Conservation (phyloP, 768 basidiomycete genomes). For the Hygrophoropsis aurantiaca region DNA sequence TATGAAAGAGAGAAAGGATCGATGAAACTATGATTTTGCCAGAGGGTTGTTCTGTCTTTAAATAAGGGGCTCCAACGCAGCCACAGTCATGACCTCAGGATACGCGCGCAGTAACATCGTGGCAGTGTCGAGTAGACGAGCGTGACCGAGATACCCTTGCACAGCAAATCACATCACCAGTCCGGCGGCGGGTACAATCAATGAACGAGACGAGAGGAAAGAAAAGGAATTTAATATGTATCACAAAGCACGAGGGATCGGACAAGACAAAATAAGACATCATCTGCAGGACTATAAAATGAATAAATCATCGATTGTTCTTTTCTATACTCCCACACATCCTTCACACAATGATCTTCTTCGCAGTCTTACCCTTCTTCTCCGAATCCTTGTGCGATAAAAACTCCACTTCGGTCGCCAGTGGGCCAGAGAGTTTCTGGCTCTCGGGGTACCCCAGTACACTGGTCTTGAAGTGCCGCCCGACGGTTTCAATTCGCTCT, state of each 20-base stretch:
- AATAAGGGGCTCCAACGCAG: conserved; percentile 8
- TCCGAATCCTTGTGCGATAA: conserved; percentile 93
- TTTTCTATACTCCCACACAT: conserved; percentile 9
- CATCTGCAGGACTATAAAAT: conserved; percentile 22
- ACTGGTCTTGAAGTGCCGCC: conserved; percentile 86
- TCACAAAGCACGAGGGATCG: conserved; percentile 19
- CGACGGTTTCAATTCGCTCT: conserved; percentile 81
- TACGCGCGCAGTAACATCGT: background rate
- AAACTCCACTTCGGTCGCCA: conserved; percentile 95
- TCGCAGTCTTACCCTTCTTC: conserved; percentile 84
- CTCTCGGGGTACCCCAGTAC: conserved; percentile 80
- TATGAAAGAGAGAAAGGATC: background rate
- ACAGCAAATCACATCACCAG: too few relatives aligned
- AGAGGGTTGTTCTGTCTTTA: conserved; percentile 19
- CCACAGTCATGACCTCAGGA: conserved; percentile 3
- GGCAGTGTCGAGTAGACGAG: background rate
- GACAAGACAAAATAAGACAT: conserved; percentile 15
- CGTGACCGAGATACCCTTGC: too few relatives aligned
- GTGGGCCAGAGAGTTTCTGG: conserved; percentile 78
- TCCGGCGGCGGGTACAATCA: too few relatives aligned
- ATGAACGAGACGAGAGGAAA: conserved; percentile 2
- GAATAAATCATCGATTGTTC: conserved; percentile 30
- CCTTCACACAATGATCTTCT: conserved; percentile 71
- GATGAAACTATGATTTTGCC: conserved; percentile 7
- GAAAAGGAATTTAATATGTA: conserved; percentile 17